Conservation (phyloP, 1,284 basidiomycete genomes). For the Abortiporus biennis region DNA sequence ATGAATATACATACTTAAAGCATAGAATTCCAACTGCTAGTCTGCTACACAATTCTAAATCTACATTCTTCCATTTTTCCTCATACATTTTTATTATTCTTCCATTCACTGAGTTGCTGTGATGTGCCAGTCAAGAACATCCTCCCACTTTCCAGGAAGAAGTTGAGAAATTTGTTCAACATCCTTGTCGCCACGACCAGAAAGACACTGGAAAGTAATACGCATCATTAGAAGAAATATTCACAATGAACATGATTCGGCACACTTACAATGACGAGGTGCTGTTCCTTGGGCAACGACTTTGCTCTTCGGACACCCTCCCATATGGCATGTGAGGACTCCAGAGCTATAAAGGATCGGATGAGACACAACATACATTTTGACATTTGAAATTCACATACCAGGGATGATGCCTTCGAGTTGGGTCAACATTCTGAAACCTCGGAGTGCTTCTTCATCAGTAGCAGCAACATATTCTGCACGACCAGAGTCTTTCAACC, state of each 20-base stretch:
- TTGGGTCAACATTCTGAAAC: constrained; percentile 90
- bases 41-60: constrained; percentile 6
- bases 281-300: constrained; percentile 76
- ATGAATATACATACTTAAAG: no score
- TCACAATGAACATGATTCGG: no score
- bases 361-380: constrained; percentile 3
- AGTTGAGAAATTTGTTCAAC: constrained; percentile 87
- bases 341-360: constrained; percentile 57
- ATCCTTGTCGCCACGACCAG: constrained; percentile 92
- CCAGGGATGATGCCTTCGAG: constrained; percentile 97
- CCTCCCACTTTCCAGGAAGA: constrained; percentile 82
- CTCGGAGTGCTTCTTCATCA: constrained; percentile 89
- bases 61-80: not conserved
- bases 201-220: constrained; percentile 57
- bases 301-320: constrained; percentile 83
- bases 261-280: constrained; percentile 82
- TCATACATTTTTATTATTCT: not conserved
- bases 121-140: constrained; percentile 85
- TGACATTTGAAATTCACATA: constrained; percentile 31
- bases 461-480: constrained; percentile 94
- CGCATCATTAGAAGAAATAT: constrained; percentile 7
- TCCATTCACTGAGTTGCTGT: not conserved
- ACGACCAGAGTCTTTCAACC: constrained; percentile 90
- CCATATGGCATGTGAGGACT: constrained; percentile 96
- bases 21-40: no score